Evolutionary conservation across 192 early-diverging fungal species (phyloP), one percentile per base, ranked within the genome.

Genomic region (Diversispora eburnea): DNA sequence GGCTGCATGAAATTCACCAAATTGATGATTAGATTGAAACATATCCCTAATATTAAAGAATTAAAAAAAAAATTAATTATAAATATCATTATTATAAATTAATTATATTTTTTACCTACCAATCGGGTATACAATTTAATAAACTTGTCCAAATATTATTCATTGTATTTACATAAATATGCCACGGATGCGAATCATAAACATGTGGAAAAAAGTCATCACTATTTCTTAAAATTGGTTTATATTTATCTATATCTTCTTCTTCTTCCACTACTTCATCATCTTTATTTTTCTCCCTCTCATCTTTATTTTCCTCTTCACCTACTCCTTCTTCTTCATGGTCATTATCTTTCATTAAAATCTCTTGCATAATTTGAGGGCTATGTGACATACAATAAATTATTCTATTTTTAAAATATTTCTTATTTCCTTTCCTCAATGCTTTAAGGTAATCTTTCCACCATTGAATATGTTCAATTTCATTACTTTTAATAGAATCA

Each of bases 371-470:
- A 45, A 85, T 49, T n/a, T 77, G 70, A 15, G 87, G 84, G 19
- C 77, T 79, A 33, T 83, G 75, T 1, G 84, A 72, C 85, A 88
- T 88, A 76, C 85, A 87, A 66, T 88, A 78, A 8, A 88, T 75
- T 10, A 86, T 60, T 39, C 73, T 63, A 13, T 77, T 78, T 4
- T 79, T 72, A 75, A 86, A 80, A 70, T 85, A 74, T 41, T 75
- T 76, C 8, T 62, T 55, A 8, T 78, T 76, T 7, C 75, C 76
- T 3, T 42, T 57, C 20, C 73, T 73, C 77, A 87, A 79, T 8
- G 85, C 84, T 9, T 75, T 54, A 33, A 78, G 78, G 70, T 88
- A 85, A 5, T 77, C 70, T 19, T 52, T 52, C 70, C 81, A 83
- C 54, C 82, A 68, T 22, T 17, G 19, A 48, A 19, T 25, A 51